These are phyloP conservation scores for Phyllosticta paracitricarpa DNA, from an alignment of 2,329 filamentous ascomycete species.

Conservation along the genomic window DNA sequence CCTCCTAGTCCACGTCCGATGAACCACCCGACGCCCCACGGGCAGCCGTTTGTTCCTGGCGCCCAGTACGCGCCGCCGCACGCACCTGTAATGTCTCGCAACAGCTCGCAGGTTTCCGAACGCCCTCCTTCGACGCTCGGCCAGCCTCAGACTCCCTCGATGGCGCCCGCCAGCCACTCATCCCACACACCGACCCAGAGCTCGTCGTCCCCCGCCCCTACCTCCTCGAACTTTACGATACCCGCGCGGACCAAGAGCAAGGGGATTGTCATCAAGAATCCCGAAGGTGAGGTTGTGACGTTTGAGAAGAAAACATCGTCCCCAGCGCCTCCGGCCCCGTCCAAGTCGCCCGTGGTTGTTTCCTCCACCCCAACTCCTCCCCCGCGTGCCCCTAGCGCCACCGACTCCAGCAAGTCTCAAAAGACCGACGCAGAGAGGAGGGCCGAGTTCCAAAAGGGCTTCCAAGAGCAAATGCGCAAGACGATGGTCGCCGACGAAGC, in stretches of 20 bases:
- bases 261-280: conserved; percentile 75
- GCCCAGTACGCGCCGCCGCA: conserved; percentile 46
- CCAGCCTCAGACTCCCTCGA: conserved; percentile 48
- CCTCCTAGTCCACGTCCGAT: conserved; percentile 36
- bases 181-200: conserved; percentile 45
- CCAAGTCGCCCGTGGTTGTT: conserved; percentile 53
- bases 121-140: conserved; percentile 50
- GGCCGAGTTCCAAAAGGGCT: conserved; percentile 55
- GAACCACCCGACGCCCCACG: conserved; percentile 39
- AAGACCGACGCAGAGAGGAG: conserved; percentile 70
- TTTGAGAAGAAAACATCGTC: conserved; percentile 41
- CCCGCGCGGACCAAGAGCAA: conserved; percentile 57
- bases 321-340: conserved; percentile 41
- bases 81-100: conserved; percentile 67
- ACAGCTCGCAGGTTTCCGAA: conserved; percentile 45
- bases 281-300: conserved; percentile 65
- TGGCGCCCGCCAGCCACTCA: conserved; percentile 31
- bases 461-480: conserved; percentile 41
- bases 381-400: conserved; percentile 59
- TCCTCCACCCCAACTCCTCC: conserved; percentile 65
- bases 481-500: conserved; percentile 32
- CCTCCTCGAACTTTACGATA: conserved; percentile 52
- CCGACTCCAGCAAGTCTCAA: conserved; percentile 49
- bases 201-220: conserved; percentile 50
- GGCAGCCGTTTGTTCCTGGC: conserved; percentile 39